A percentile compares a stretch with the other conserved stretches of the same genome.
These are phyloP conservation scores for Dactylellina haptotyla DNA, from an alignment of 2,329 filamentous ascomycete genomes.

Conservation along the genomic window DNA sequence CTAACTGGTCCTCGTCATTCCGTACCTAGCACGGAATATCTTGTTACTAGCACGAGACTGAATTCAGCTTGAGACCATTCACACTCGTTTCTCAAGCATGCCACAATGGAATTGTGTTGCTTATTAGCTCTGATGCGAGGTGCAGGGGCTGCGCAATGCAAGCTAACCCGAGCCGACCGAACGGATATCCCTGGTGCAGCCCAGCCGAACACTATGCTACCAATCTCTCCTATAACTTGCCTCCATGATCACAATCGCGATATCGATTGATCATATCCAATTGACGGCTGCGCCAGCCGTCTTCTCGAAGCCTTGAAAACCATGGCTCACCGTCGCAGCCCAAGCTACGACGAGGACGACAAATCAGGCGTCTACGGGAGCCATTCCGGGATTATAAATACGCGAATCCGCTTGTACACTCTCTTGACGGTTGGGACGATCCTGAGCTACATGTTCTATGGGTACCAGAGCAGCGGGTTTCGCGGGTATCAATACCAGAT, in stretches of 20 bases:
- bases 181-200: constrained; percentile 10
- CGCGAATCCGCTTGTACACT: constrained; percentile 47
- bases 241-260: constrained; percentile 5
- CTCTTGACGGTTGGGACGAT: constrained; percentile 50
- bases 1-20: too few species aligned
- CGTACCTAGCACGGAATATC: too few species aligned
- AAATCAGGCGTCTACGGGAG: constrained; percentile 22
- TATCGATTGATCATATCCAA: neutral
- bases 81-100: too few species aligned
- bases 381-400: constrained; percentile 30
- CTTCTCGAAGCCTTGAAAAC: neutral
- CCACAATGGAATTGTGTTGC: neutral
- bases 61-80: too few species aligned
- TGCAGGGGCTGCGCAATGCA: constrained; percentile 16
- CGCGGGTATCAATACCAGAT: constrained; percentile 33
- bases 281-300: constrained; percentile 1
- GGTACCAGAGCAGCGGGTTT: constrained; percentile 42
- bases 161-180: neutral
- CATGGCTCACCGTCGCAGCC: constrained; percentile 22
- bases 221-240: neutral
- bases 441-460: constrained; percentile 48
- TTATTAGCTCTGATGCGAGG: neutral
- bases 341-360: constrained; percentile 21
- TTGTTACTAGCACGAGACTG: too few species aligned
- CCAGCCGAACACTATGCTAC: neutral